These are phyloP conservation scores for Hypocreales sp. DNA, from an alignment of 2,329 filamentous ascomycete species.

Conservation along the genomic window DNA sequence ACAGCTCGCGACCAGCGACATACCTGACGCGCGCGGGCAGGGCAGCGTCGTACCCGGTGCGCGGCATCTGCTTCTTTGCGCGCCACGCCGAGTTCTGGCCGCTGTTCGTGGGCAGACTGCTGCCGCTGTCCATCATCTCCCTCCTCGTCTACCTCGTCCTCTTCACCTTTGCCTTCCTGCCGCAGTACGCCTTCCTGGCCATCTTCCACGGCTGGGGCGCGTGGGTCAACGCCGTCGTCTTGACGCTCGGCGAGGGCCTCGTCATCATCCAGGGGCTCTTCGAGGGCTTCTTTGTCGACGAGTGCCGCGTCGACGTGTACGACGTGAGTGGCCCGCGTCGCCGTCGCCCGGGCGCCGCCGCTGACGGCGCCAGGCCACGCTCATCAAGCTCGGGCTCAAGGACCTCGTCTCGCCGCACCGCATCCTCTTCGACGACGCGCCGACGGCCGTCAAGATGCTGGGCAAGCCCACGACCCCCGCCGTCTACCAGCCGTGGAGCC, in stretches of 20 bases:
- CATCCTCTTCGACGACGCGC: slow-evolving; percentile 49
- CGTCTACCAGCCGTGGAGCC: slow-evolving; percentile 74
- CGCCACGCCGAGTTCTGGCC: slow-evolving; percentile 69
- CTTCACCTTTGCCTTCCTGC: slow-evolving; percentile 77
- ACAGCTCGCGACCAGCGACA: too few species aligned
- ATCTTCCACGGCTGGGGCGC: slow-evolving; percentile 79
- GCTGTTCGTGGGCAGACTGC: slow-evolving; percentile 58
- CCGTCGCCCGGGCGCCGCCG: not conserved
- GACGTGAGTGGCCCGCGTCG: slow-evolving; percentile 39
- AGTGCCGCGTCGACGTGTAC: slow-evolving; percentile 66
- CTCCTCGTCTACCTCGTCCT: slow-evolving; percentile 70
- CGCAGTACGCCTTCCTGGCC: slow-evolving; percentile 75
- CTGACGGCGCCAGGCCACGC: slow-evolving; percentile 34
- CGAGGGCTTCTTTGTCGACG: slow-evolving; percentile 70
- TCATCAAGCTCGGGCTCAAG: slow-evolving; percentile 58
- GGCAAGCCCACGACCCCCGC: slow-evolving; percentile 66
- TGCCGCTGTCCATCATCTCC: slow-evolving; percentile 72
- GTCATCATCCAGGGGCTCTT: slow-evolving; percentile 57
- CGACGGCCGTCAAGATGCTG: slow-evolving; percentile 62
- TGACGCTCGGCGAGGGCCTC: slow-evolving; percentile 71
- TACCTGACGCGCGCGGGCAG: slow-evolving; percentile 24
- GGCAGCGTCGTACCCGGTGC: slow-evolving; percentile 39
- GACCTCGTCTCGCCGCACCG: slow-evolving; percentile 53
- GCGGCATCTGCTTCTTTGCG: slow-evolving; percentile 72
- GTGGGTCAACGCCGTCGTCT: slow-evolving; percentile 77